Evolutionary conservation across 1,284 basidiomycete species (phyloP).

Genomic region (Leccinum angustisporum): DNA sequence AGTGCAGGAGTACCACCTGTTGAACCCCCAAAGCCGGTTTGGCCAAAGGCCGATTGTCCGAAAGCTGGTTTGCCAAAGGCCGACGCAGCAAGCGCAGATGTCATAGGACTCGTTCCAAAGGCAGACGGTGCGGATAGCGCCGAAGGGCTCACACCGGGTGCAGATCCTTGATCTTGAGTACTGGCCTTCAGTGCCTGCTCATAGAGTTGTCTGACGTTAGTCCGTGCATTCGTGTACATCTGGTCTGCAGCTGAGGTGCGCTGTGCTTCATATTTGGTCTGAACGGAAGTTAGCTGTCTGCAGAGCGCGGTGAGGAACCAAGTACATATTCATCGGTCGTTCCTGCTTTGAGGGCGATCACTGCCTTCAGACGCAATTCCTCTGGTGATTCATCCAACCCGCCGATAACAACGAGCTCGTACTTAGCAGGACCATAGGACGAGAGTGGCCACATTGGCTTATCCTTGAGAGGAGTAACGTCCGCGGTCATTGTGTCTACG

Average conservation of each 20-base stretch:
- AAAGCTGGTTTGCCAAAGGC: constrained; percentile 30
- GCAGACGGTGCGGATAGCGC: constrained; percentile 24
- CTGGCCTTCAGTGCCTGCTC: constrained; percentile 48
- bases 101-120: constrained; percentile 16
- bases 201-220: constrained; percentile 48
- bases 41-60: constrained; percentile 37
- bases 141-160: constrained; percentile 2
- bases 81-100: constrained; percentile 35
- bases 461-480: constrained; percentile 59
- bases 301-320: background rate
- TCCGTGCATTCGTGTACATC: constrained; percentile 20
- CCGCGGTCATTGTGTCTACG: constrained; percentile 56
- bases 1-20: constrained; percentile 34
- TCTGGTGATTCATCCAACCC: constrained; percentile 79
- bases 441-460: constrained; percentile 84
- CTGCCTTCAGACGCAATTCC: constrained; percentile 75
- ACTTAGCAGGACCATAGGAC: constrained; percentile 77
- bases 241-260: constrained; percentile 43
- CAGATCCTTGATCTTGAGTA: constrained; percentile 12
- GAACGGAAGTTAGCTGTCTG: constrained; percentile 1
- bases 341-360: constrained; percentile 56
- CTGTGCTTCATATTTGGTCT: constrained; percentile 59
- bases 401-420: constrained; percentile 67
- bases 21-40: constrained; percentile 34
- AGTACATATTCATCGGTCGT: constrained; percentile 64